Evolutionary conservation across 202 grass and related monocot species (phyloP).

Genomic region (Schoenoplectus tabernaemontani): DNA sequence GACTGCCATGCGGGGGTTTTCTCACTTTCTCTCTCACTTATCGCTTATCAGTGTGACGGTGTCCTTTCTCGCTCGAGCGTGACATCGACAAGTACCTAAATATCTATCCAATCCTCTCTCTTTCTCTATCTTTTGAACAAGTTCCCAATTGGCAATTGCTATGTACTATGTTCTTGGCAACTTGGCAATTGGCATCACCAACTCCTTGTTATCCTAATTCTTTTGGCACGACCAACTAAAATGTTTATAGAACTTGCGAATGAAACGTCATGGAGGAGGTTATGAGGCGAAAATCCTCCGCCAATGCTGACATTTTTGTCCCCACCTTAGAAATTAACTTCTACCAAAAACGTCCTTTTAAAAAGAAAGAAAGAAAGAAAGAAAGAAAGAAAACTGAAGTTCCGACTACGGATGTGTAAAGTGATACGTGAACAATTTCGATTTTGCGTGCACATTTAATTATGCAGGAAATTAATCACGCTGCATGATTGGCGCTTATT

Average conservation of each 20-base stretch:
- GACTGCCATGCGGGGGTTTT: neutral
- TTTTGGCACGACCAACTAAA: too few species aligned
- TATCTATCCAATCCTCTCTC: neutral
- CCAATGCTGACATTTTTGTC: neutral
- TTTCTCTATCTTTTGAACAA: neutral
- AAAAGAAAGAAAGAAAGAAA: too few species aligned
- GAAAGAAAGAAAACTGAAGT: neutral
- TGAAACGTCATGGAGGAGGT: neutral
- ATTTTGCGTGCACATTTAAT: neutral
- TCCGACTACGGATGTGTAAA: neutral
- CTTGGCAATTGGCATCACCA: too few species aligned
- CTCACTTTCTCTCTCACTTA: neutral
- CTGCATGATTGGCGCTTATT: neutral
- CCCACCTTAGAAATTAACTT: neutral
- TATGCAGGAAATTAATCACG: too few species aligned
- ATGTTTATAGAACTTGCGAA: neutral
- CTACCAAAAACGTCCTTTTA: neutral
- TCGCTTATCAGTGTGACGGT: too few species aligned
- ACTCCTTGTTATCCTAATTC: too few species aligned
- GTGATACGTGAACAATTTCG: neutral
- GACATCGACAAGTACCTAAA: neutral
- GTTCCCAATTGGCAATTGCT: neutral
- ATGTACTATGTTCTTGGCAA: neutral
- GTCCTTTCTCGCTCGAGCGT: neutral
- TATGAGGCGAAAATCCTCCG: neutral